Base-by-base conservation (phyloP, 2,329 filamentous ascomycete species). In the Pseudogymnoascus verrucosus region DNA sequence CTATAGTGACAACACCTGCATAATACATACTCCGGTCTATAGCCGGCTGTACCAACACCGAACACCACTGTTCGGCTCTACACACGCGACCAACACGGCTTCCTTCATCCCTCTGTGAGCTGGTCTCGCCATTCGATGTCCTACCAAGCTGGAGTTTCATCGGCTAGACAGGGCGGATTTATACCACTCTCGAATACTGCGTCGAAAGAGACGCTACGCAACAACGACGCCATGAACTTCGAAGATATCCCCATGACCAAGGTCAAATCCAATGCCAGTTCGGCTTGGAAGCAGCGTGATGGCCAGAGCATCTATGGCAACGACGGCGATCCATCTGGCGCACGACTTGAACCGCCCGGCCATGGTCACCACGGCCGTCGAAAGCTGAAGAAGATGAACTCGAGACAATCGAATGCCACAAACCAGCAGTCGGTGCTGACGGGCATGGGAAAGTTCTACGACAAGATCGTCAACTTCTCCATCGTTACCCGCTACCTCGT, bases 401-500 rank as follows among this genome's bases (percentile, higher is more conserved):
- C 47, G 72, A 78, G 23, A 74, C 3, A 74, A 74, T 57, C 78
- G 81, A 36, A 72, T 76, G 78, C 78, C 65, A 81, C 78, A 7
- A 75, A 78, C 64, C 76, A 77, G 6, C 82, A 85, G 1, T 83
- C 84, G 16, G 74, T 82, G 34, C 78, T 90, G 67, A 90, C 86
- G 68, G 82, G 82, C 65, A 84, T 90, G 79, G 88, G 88, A 51
- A 80, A 80, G 65, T 71, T 90, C 37, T 88, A 90, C 75, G 79
- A 81, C 70, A 87, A 83, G 72, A 80, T 90, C 66, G 76, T 89
- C 65, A 78, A 79, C 68, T 86, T 86, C 70, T 87, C 84, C 6
- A 78, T 86, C 66, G 70, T 89, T 65, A 87, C 84, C 3, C 80
- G 87, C 57, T 90, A 90, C 71, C 76, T 89, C 59, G 79, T 90